Evolutionary conservation across 2,329 filamentous ascomycete genomes (phyloP), one percentile per base, ranked within the genome.

Genomic region (Claviceps lovelessii): DNA sequence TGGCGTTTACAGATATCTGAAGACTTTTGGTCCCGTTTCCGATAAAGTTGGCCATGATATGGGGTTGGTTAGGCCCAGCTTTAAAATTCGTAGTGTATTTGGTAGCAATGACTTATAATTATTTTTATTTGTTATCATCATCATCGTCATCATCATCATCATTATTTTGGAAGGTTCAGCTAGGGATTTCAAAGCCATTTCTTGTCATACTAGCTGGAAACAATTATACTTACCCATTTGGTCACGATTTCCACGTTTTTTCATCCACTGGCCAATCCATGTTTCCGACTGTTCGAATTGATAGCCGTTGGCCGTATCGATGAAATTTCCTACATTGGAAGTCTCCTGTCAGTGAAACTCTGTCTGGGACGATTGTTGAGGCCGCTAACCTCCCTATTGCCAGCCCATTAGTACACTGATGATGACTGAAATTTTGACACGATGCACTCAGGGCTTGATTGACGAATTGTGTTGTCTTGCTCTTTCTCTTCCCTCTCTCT

Each of bases 191-290:
- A 19, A 28, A 41, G 35, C 11, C 10, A 23, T 28, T 23, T 37
- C 42, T 17, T 11, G 17, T 29, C 39, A 51, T 42, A 17, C 17
- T 33, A 8, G 31, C 28, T 41, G 49, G 15, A 23, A 23, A 37
- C 28, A 8, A 11, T 28, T 35, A 3, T 39, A 51, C 52, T 47
- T 15, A 77, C 76, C 73, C 67, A 88, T 78, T 63, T 85, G 73
- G 60, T 86, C 83, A 29, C 85, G 77, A 56, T 79, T 79, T n/a
- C 76, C 73, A 10, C 81, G 76, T 57, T 76, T 75, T 61, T 75
- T 73, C 80, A 86, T 84, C 83, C 84, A 88, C 60, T 85, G 81
- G 41, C 85, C 85, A 55, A 88, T 71, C 79, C 83, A 84, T 53
- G 62, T 67, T 67, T 88, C 84, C 1, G 79, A 79, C 65, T 86